Conservation (phyloP, 768 basidiomycete genomes). For the Russula dissimulans region DNA sequence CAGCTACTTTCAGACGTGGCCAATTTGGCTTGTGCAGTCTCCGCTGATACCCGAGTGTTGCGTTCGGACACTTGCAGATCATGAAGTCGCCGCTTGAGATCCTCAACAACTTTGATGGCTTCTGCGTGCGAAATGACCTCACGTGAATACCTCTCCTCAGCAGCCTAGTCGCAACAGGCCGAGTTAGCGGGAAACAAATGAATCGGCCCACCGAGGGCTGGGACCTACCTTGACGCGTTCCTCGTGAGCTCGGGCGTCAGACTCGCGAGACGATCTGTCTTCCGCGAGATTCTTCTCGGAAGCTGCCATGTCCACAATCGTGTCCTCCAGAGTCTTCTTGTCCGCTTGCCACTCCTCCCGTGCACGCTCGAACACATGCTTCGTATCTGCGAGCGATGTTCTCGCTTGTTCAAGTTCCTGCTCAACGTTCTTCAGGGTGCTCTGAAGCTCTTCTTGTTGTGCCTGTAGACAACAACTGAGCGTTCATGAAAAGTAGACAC, state of each 20-base stretch:
- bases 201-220: not conserved
- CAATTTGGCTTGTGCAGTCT: constrained; percentile 70
- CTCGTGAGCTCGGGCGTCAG: constrained; percentile 56
- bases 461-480: constrained; percentile 34
- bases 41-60: constrained; percentile 50
- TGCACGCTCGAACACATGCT: constrained; percentile 59
- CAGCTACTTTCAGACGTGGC: constrained; percentile 66
- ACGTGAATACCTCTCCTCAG: constrained; percentile 71
- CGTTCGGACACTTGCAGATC: constrained; percentile 43
- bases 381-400: constrained; percentile 46
- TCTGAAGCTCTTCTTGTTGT: constrained; percentile 53
- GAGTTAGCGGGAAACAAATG: not conserved
- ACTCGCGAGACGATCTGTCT: constrained; percentile 54
- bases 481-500: not conserved
- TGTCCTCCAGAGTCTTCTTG: constrained; percentile 74
- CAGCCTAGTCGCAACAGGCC: constrained; percentile 35
- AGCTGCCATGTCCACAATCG: constrained; percentile 70
- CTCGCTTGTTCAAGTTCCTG: constrained; percentile 43
- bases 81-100: constrained; percentile 53
- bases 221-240: constrained; percentile 54
- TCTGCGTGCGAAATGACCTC: constrained; percentile 85
- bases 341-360: constrained; percentile 64
- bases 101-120: constrained; percentile 62
- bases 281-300: constrained; percentile 61
- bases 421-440: constrained; percentile 45